Evolutionary conservation across 306 rosid genomes (phyloP), one percentile per base, ranked within the genome.

Genomic region (Begonia peltatifolia): DNA sequence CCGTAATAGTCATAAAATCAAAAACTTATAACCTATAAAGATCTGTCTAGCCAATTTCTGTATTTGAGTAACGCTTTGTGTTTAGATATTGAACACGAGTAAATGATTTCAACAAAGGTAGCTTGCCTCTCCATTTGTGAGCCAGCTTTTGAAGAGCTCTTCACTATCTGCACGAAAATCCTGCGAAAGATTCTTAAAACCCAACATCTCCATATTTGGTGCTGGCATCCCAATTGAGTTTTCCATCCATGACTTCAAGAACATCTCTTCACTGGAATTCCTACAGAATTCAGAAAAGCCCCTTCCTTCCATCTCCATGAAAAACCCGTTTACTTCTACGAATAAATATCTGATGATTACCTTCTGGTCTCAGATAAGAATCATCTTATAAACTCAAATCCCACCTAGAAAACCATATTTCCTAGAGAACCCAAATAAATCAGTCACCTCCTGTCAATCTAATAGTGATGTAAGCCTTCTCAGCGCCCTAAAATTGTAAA

Each of bases 61-160:
- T 36, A 38, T 46, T 42, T 22, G 15, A 16, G 17, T 14, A 11
- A 36, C 9, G 55, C 18, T 30, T 15, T 30, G 38, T 35, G 9
- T 36, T 59, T 49, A 6, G 57, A 10, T 16, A 14, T 62, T 11
- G 54, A 43, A 48, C 30, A 47, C 51, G 17, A 63, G 17, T 25
- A 38, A 59, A 70, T 60, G 30, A 60, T 47, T 41, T 25, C 47
- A 59, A 73, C 30, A 61, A 20, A 61, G 68, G 23, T 12, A 53
- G 38, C 93, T 79, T 84, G 89, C 97, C 93, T 89, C 97, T 74
- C 86, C 97, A 71, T 71, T 82, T 66, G 93, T 89, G 18, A 89
- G 84, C 97, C 97, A 89, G 60, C 93, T 82, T 61, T 74, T 84
- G 74, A 89, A 89, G 65, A 89, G 97, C 67, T 89, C 97, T 59